These are phyloP conservation scores for Misopates orontium DNA, from an alignment of 257 asterid genomes.

Conservation along the genomic window DNA sequence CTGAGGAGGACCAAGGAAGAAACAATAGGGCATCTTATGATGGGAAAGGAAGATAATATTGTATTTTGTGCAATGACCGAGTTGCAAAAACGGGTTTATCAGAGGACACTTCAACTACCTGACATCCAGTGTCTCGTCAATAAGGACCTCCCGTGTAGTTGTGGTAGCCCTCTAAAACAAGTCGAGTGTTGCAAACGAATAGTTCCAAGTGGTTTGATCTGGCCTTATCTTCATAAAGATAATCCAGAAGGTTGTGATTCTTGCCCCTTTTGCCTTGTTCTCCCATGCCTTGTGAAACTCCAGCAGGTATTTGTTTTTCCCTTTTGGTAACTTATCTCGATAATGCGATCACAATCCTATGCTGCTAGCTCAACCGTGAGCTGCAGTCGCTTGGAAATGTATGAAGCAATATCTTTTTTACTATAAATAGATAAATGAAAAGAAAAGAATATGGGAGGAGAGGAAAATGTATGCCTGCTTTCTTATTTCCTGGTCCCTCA, in stretches of 20 bases:
- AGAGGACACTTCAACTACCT: constrained; percentile 74
- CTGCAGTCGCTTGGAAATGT: no score
- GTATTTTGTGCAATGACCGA: constrained; percentile 96
- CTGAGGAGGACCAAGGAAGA: constrained; percentile 95
- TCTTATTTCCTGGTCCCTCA: not conserved
- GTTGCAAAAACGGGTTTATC: constrained; percentile 83
- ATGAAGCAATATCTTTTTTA: not conserved
- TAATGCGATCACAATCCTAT: not conserved
- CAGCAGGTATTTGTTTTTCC: constrained; percentile 65
- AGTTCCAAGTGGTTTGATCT: constrained; percentile 74
- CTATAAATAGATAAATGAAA: constrained; percentile 11
- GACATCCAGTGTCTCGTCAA: constrained; percentile 86
- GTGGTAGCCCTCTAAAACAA: constrained; percentile 96
- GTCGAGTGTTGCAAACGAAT: constrained; percentile 80
- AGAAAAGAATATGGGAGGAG: constrained; percentile 7
- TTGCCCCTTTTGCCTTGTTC: constrained; percentile 95
- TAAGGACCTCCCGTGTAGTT: constrained; percentile 84
- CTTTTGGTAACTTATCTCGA: constrained; percentile 6
- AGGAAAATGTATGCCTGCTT: not conserved
- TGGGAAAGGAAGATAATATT: constrained; percentile 95
- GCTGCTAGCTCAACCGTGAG: not conserved
- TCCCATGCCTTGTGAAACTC: constrained; percentile 91
- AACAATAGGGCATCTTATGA: constrained; percentile 95
- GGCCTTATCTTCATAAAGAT: constrained; percentile 90
- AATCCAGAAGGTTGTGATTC: constrained; percentile 92